These are phyloP conservation scores for Beta lomatogona DNA, from an alignment of 179 eudicot species.

Conservation along the genomic window DNA sequence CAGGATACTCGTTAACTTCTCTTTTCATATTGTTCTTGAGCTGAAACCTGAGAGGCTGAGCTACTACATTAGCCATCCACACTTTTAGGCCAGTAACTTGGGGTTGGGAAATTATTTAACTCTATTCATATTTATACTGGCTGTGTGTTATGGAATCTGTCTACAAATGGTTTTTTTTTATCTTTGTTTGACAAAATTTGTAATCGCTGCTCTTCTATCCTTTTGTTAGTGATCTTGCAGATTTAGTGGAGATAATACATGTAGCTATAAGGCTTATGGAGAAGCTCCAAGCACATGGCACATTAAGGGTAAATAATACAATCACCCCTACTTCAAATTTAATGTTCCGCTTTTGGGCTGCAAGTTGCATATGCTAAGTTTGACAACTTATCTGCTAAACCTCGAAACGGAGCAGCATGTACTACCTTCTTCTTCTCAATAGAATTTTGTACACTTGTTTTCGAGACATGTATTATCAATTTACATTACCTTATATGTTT, in stretches of 20 bases:
- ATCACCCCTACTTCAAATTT: conserved; percentile 14
- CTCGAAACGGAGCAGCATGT: neutral
- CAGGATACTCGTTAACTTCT: neutral
- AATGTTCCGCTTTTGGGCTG: neutral
- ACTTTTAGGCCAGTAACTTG: neutral
- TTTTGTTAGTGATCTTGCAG: conserved; percentile 79
- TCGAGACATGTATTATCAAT: neutral
- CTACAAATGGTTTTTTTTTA: neutral
- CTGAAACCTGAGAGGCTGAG: neutral
- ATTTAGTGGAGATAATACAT: conserved; percentile 79
- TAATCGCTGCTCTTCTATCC: conserved; percentile 25
- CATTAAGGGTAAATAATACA: conserved; percentile 66
- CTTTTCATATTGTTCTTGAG: neutral
- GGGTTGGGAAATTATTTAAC: neutral
- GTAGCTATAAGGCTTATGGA: conserved; percentile 85
- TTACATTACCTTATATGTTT: neutral
- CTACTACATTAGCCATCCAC: neutral
- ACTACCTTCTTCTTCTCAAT: neutral
- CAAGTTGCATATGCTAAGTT: neutral
- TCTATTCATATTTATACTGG: neutral
- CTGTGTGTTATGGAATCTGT: neutral
- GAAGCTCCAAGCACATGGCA: conserved; percentile 84
- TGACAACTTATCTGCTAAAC: neutral
- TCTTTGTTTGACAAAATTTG: conserved; percentile 13
- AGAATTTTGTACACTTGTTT: neutral